phyloP scores from a whole-genome alignment of 176 grass and related monocot genomes.

The Triticum aestivum region IWGSC_CS_RefSeq_v2.1 NC_057800.1:109465517-109466016 shows the following conservation, averaged over 20 bases:
- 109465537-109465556: slow-evolving; percentile 76
- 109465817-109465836: slow-evolving; percentile 57
- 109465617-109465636: background rate
- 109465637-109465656: slow-evolving; percentile 52
- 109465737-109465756: background rate
- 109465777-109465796: slow-evolving; percentile 62
- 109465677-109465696: slow-evolving; percentile 31
- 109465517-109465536: slow-evolving; percentile 26
- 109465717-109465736: background rate
- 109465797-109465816: slow-evolving; percentile 47
- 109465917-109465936: slow-evolving; percentile 60
- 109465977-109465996: slow-evolving; percentile 70
- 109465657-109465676: slow-evolving; percentile 67
- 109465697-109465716: slow-evolving; percentile 1
- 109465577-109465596: slow-evolving; percentile 59
- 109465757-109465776: slow-evolving; percentile 21
- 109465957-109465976: slow-evolving; percentile 50
- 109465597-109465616: slow-evolving; percentile 43
- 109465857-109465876: slow-evolving; percentile 1
- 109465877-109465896: background rate
- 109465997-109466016: slow-evolving; percentile 46
- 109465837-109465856: slow-evolving; percentile 53
- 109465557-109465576: slow-evolving; percentile 44
- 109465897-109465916: background rate
- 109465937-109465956: slow-evolving; percentile 77